These are phyloP conservation scores for Ophiorrhiza pumila DNA, from an alignment of 257 asterid genomes.

Conservation along the genomic window DNA sequence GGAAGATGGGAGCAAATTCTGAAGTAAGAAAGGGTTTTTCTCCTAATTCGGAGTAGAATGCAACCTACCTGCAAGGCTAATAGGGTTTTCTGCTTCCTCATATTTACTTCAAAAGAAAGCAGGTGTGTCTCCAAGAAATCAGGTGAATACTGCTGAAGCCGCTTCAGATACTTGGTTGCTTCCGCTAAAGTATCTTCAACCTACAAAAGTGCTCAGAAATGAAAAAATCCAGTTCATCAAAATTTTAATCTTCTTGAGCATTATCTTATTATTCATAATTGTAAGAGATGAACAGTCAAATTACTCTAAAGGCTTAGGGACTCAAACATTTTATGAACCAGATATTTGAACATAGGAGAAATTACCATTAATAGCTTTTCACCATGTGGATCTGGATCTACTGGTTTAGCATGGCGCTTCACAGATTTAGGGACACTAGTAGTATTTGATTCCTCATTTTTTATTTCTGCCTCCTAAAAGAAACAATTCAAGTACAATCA, in stretches of 20 bases:
- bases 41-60: slow-evolving; percentile 10
- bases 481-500: slow-evolving; percentile 21
- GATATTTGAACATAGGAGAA: background rate
- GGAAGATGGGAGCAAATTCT: background rate
- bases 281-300: background rate
- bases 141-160: slow-evolving; percentile 87
- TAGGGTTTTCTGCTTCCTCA: slow-evolving; percentile 76
- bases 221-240: slow-evolving; percentile 13
- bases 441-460: slow-evolving; percentile 68
- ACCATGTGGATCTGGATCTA: slow-evolving; percentile 91
- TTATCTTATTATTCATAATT: background rate
- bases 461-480: slow-evolving; percentile 91
- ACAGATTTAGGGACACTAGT: slow-evolving; percentile 65
- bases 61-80: slow-evolving; percentile 77
- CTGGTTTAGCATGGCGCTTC: slow-evolving; percentile 76
- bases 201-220: slow-evolving; percentile 35
- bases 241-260: background rate
- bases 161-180: slow-evolving; percentile 93
- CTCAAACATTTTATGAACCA: slow-evolving; percentile 9
- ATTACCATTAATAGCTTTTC: slow-evolving; percentile 79
- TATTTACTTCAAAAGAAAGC: slow-evolving; percentile 85
- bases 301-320: background rate
- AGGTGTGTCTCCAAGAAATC: slow-evolving; percentile 78
- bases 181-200: slow-evolving; percentile 88
- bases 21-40: slow-evolving; percentile 8